phyloP scores from a whole-genome alignment of 208 protist genomes.

The Phytomonas sp. region DNA sequence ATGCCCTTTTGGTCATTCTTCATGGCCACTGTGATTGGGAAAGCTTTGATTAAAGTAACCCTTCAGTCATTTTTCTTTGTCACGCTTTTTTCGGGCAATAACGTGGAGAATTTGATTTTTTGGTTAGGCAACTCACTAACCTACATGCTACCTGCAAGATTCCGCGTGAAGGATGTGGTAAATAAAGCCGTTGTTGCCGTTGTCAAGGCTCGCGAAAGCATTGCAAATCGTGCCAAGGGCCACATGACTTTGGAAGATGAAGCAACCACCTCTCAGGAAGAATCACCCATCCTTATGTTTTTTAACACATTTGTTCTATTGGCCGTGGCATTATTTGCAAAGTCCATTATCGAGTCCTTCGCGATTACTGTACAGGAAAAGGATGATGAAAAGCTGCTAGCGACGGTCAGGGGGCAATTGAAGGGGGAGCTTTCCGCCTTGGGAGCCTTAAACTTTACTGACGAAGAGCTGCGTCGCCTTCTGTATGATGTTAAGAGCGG shows the following conservation, averaged over 20 bases:
- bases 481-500: background rate
- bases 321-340: conserved; percentile 71
- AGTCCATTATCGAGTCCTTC: conserved; percentile 82
- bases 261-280: conserved; percentile 12
- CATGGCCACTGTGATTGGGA: conserved; percentile 93
- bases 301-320: conserved; percentile 52
- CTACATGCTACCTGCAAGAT: conserved; percentile 18
- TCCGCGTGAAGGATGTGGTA: conserved; percentile 24
- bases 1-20: conserved; percentile 97
- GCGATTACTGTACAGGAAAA: conserved; percentile 61
- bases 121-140: conserved; percentile 18
- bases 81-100: conserved; percentile 75
- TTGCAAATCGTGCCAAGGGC: conserved; percentile 40
- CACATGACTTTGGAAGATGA: conserved; percentile 8
- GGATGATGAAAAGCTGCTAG: conserved; percentile 26
- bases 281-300: conserved; percentile 31
- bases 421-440: conserved; percentile 4
- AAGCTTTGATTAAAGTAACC: conserved; percentile 90
- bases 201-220: conserved; percentile 55
- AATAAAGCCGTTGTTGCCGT: conserved; percentile 35
- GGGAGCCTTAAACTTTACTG: conserved; percentile 3
- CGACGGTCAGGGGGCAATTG: background rate
- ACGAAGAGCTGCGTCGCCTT: conserved; percentile 5
- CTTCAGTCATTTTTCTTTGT: conserved; percentile 88
- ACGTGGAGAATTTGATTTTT: conserved; percentile 56